A percentile compares a stretch with the other conserved stretches of the same genome.
Conservation (phyloP, 2,329 filamentous ascomycete species). For the Stachybotrys chlorohalonatus region DNA sequence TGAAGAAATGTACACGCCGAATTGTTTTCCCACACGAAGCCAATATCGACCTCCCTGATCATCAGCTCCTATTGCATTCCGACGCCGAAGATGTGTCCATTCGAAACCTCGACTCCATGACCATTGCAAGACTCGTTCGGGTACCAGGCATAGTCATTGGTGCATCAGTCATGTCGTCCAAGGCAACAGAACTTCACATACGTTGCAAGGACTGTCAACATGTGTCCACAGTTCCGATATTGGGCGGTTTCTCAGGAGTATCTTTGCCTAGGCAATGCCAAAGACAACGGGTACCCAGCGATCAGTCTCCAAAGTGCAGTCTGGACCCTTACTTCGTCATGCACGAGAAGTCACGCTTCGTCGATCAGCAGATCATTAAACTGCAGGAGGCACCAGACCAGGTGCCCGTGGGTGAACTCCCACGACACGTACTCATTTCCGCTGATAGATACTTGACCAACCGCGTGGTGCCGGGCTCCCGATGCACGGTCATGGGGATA, state of each 20-base stretch:
- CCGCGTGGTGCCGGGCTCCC: slow-evolving; percentile 85
- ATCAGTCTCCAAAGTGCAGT: slow-evolving; percentile 67
- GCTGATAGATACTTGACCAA: slow-evolving; percentile 96
- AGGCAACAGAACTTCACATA: slow-evolving; percentile 78
- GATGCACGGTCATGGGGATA: slow-evolving; percentile 92
- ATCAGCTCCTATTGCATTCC: slow-evolving; percentile 92
- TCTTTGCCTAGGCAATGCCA: slow-evolving; percentile 73
- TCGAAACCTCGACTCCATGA: slow-evolving; percentile 83
- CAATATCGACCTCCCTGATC: slow-evolving; percentile 66
- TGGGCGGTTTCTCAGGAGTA: slow-evolving; percentile 81
- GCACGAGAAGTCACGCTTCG: slow-evolving; percentile 88
- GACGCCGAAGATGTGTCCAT: slow-evolving; percentile 86
- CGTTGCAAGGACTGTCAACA: slow-evolving; percentile 83
- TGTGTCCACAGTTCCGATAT: slow-evolving; percentile 59
- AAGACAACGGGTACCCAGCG: slow-evolving; percentile 53
- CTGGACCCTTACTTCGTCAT: slow-evolving; percentile 93
- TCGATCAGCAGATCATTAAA: slow-evolving; percentile 97
- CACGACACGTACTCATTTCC: slow-evolving; percentile 87
- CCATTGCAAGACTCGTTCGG: slow-evolving; percentile 87
- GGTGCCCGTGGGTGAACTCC: slow-evolving; percentile 92
- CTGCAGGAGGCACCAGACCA: slow-evolving; percentile 96
- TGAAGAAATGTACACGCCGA: slow-evolving; percentile 84
- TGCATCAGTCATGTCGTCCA: slow-evolving; percentile 91
- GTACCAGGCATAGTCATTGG: slow-evolving; percentile 98
- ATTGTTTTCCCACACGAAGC: slow-evolving; percentile 78